phyloP scores from a whole-genome alignment of 2,329 filamentous ascomycete species.

The Acrocalymma vagum region DNA sequence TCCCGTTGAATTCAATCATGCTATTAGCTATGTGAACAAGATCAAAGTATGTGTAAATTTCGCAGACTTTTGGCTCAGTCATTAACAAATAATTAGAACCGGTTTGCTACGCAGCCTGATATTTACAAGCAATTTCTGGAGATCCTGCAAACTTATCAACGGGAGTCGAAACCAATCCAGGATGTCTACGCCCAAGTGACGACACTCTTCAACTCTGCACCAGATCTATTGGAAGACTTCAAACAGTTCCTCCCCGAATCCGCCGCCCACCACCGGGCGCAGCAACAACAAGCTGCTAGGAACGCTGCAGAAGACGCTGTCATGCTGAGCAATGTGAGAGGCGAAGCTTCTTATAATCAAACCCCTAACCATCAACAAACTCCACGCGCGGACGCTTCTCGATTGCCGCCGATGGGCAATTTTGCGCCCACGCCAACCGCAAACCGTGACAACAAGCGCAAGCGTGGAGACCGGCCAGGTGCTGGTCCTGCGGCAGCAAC shows the following conservation, averaged over 20 bases:
- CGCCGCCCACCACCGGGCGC: conserved; percentile 65
- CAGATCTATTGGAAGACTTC: conserved; percentile 95
- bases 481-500: conserved; percentile 54
- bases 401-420: conserved; percentile 90
- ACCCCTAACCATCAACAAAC: conserved; percentile 58
- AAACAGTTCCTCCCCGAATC: conserved; percentile 98
- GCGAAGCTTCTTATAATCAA: conserved; percentile 58
- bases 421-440: conserved; percentile 87
- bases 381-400: conserved; percentile 53
- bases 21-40: conserved; percentile 99
- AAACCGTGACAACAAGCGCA: conserved; percentile 85
- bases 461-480: conserved; percentile 72
- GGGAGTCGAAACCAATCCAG: conserved; percentile 97
- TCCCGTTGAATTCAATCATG: conserved; percentile 98
- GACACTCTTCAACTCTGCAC: conserved; percentile 88
- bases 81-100: conserved; percentile 70
- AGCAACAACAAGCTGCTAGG: conserved; percentile 67
- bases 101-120: conserved; percentile 94
- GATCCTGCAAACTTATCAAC: conserved; percentile 96
- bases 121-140: conserved; percentile 99
- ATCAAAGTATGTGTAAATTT: conserved; percentile 79
- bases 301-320: conserved; percentile 74
- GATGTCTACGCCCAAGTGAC: conserved; percentile 98
- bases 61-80: neutral
- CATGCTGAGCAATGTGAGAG: conserved; percentile 70